These are phyloP conservation scores for Kregervanrija delftensis DNA, from an alignment of 805 yeast species.

Conservation along the genomic window DNA sequence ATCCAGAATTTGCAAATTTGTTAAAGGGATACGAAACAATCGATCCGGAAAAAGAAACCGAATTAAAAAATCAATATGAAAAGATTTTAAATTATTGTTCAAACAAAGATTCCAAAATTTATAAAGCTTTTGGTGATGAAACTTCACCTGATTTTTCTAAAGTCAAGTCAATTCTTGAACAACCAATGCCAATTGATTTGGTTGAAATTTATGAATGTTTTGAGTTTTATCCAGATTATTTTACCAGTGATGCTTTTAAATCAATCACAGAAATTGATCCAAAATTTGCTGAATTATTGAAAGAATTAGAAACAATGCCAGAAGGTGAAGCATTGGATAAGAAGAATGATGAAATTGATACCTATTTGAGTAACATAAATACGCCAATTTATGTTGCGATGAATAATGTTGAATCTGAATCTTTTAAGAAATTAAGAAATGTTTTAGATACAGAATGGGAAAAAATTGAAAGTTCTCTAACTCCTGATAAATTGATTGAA, in stretches of 20 bases:
- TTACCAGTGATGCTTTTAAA: conserved; percentile 11
- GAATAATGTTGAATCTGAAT: conserved; percentile 14
- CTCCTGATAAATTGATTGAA: conserved; percentile 19
- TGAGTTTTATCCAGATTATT: conserved; percentile 19
- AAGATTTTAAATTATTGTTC: conserved; percentile 15
- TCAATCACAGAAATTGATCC: conserved; percentile 17
- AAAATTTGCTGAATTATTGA: conserved; percentile 15
- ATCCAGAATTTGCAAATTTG: conserved; percentile 18
- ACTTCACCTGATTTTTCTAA: conserved; percentile 13
- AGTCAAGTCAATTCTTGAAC: conserved; percentile 16
- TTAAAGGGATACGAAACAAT: conserved; percentile 15
- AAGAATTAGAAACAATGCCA: conserved; percentile 18
- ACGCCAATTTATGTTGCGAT: conserved; percentile 19
- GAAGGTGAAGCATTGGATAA: conserved; percentile 17
- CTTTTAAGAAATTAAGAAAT: conserved; percentile 11
- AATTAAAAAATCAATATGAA: conserved; percentile 11
- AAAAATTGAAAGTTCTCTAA: conserved; percentile 13
- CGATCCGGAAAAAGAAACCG: conserved; percentile 16
- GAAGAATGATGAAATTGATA: conserved; percentile 15
- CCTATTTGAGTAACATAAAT: conserved; percentile 10
- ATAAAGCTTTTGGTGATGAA: conserved; percentile 18
- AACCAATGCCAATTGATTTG: conserved; percentile 22
- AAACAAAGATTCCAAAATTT: conserved; percentile 15
- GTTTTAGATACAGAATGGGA: conserved; percentile 16
- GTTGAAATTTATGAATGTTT: conserved; percentile 21